Evolutionary conservation across 2,329 filamentous ascomycete genomes (phyloP), one percentile per base, ranked within the genome.

Genomic region (Diaporthe longicolla): DNA sequence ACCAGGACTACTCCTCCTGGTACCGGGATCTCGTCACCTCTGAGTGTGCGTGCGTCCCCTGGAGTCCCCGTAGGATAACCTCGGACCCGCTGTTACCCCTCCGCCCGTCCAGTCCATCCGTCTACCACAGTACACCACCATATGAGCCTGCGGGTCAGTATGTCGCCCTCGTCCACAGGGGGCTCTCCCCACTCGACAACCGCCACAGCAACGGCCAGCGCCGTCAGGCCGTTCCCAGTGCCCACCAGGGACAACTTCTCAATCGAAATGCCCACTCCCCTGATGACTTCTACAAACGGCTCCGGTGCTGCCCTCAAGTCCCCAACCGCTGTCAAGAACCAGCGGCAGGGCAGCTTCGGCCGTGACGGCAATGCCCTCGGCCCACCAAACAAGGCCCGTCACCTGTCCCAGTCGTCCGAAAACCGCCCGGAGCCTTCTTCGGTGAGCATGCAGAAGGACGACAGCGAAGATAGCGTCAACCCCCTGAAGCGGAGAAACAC

Each of bases 401-500:
- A 90, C 77, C 80, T 89, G 70, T 89, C 89, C 32, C 89, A 90
- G 79, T 86, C 88, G 2, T 88, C 87, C 45, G 88, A 88, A 19
- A 84, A 86, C 73, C 83, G 83, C 48, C 79, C 81, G 58, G 87
- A 88, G 17, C 80, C 81, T 70, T 77, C 83, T 59, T 79, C 81
- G 76, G 87, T 86, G 79, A 86, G 85, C 50, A 82, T 84, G 74
- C 84, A 87, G 78, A 88, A 87, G 78, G 80, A 76, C 61, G 74
- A 80, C 58, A 86, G 84, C 79, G 88, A 91, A 77, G 89, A 91
- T 78, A 86, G 87, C 71, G 84, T 87, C 35, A 90, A 89, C 76
- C 89, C 90, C 52, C 82, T 91, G 40, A 92, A 92, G 82, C 86
- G 90, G 78, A 87, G 90, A 77, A 91, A 89, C 78, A 90, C 89